Evolutionary conservation across 2,329 filamentous ascomycete genomes (phyloP), one percentile per base, ranked within the genome.

Genomic region (Trichoderma aggressivum): DNA sequence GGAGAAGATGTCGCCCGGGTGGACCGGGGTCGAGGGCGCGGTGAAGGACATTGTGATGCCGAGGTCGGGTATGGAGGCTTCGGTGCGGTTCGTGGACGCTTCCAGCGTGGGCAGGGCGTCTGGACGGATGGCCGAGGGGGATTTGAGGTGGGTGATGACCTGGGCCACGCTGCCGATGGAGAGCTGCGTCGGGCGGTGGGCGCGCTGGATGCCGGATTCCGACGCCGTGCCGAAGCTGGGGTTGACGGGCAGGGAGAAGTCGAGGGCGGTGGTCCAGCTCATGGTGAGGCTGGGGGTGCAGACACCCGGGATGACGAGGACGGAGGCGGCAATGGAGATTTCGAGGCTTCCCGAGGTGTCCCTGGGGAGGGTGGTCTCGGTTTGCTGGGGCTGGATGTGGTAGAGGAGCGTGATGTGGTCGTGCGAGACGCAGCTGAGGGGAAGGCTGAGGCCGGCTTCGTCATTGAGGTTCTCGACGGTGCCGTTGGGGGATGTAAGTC

Each of bases 371-470:
- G 79, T 77, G 66, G 39, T 24, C 30, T 87, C 85, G n/a, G 80
- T 81, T 62, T 84, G 82, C 47, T 82, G 81, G 2, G 89, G 88
- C 12, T 82, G 81, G 71, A 93, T 86, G 67, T 87, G 88, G 81
- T 94, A 95, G 67, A 94, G 83, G 75, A 94, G 89, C 2, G 91
- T 92, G 73, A 93, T 82, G 78, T 94, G 91, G 77, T 95, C 92
- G 75, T 92, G 90, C 18, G 91, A 88, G 16, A 89, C 89, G 77
- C 90, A 91, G 55, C 84, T 83, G 30, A 91, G 82, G 5, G 89
- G 88, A 24, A 91, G 81, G n/a, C 75, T 59, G 75, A 82, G 78
- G 30, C 84, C 86, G 2, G 84, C 81, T 58, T 84, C 79, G 47
- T 81, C 80, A 73, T 87, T 88, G 16, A 91, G 84, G 71, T 88